Percentiles rank a stretch among this genome's conserved stretches.
These are phyloP conservation scores for Colletotrichum sp. DNA, from an alignment of 2,329 filamentous ascomycete genomes.

Conservation along the genomic window DNA sequence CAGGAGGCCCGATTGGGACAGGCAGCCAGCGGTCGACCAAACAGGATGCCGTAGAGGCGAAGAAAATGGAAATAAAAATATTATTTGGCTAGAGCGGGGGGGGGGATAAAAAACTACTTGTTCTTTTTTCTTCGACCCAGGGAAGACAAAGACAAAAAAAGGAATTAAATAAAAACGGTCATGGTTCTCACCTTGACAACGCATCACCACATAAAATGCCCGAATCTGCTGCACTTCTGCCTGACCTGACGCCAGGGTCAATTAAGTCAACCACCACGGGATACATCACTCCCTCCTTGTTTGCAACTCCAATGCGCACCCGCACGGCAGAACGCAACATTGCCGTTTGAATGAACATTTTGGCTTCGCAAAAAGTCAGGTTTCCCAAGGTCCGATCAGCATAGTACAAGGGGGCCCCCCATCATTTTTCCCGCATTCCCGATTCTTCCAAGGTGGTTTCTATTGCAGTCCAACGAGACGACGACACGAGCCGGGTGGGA, in stretches of 20 bases:
- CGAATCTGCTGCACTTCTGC: conserved; percentile 51
- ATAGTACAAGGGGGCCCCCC: neutral
- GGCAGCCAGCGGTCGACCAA: neutral
- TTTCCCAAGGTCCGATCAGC: conserved; percentile 1
- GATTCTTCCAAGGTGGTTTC: neutral
- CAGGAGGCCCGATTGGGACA: neutral
- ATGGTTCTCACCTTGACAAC: conserved; percentile 48
- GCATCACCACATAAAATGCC: conserved; percentile 52
- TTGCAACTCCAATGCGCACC: neutral
- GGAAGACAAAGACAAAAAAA: conserved; percentile 17
- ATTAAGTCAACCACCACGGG: neutral
- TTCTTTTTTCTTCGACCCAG: neutral
- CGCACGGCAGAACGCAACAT: neutral
- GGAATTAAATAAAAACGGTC: conserved; percentile 13
- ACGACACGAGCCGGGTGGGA: conserved; percentile 16
- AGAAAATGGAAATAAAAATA: neutral
- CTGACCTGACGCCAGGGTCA: conserved; percentile 37
- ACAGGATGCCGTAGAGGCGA: neutral
- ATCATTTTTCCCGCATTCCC: conserved; percentile 3
- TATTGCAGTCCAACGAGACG: conserved; percentile 13
- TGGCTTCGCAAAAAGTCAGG: neutral
- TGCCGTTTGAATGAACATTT: neutral
- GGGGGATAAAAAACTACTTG: neutral
- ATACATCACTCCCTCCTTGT: neutral
- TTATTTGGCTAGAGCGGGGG: neutral